These are phyloP conservation scores for Aspergillus quadricinctus DNA, from an alignment of 2,329 filamentous ascomycete species.

Conservation along the genomic window DNA sequence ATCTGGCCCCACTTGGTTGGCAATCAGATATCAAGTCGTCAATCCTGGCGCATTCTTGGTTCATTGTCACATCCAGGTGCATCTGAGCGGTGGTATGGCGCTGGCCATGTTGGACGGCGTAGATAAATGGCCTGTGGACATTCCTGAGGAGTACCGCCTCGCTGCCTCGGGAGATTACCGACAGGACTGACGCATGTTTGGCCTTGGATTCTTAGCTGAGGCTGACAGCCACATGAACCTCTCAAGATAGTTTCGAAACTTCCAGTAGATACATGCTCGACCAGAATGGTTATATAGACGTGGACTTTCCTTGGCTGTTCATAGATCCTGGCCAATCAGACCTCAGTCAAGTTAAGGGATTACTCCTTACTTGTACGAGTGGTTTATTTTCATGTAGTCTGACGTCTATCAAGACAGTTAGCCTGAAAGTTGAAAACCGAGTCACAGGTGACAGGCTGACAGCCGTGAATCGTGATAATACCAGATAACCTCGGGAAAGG, in stretches of 20 bases:
- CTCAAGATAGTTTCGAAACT: neutral
- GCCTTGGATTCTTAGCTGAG: neutral
- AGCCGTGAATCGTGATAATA: too few species aligned
- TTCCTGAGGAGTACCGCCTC: constrained; percentile 21
- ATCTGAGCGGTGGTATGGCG: constrained; percentile 53
- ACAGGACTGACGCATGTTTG: neutral
- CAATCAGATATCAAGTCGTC: constrained; percentile 49
- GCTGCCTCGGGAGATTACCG: neutral
- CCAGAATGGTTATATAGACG: too few species aligned
- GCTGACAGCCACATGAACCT: neutral
- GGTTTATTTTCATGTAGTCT: neutral
- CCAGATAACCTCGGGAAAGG: neutral
- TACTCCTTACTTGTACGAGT: too few species aligned
- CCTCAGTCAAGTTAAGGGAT: too few species aligned
- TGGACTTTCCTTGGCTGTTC: too few species aligned
- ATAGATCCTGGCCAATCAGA: too few species aligned
- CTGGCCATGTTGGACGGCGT: constrained; percentile 47
- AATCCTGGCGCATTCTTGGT: constrained; percentile 54
- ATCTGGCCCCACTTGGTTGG: constrained; percentile 43
- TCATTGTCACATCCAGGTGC: constrained; percentile 55
- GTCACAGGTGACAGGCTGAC: neutral
- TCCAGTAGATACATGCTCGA: too few species aligned
- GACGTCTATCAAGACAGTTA: neutral
- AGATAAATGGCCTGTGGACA: constrained; percentile 28
- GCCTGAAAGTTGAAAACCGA: neutral